Evolutionary conservation across 2,329 filamentous ascomycete genomes (phyloP).

Genomic region (Penicillium sp.): DNA sequence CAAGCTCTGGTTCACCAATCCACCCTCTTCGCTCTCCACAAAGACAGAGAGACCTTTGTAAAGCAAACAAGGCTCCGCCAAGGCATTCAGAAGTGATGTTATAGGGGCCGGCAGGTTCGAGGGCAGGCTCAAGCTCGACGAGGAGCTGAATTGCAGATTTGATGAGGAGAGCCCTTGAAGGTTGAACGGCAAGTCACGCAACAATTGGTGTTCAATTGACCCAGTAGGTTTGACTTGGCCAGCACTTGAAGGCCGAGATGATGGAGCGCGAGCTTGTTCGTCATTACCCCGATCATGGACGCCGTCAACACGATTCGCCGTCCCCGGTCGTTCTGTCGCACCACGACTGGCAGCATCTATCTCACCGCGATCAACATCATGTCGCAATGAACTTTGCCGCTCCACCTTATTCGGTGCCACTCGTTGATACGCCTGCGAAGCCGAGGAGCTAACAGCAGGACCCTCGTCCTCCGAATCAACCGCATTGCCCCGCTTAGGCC

Average conservation of each 20-base stretch:
- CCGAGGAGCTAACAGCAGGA: conserved; percentile 43
- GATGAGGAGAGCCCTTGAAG: conserved; percentile 88
- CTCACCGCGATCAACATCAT: conserved; percentile 22
- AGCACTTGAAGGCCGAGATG: conserved; percentile 34
- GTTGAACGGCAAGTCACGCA: conserved; percentile 86
- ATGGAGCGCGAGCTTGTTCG: conserved; percentile 17
- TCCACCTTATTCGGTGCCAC: conserved; percentile 22
- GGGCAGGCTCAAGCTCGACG: conserved; percentile 73
- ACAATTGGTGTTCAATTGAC: conserved; percentile 65
- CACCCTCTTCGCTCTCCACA: conserved; percentile 76
- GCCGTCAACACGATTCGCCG: conserved; percentile 19
- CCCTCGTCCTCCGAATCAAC: conserved; percentile 37
- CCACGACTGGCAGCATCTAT: conserved; percentile 21
- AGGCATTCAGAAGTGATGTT: conserved; percentile 79
- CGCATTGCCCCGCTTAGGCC: conserved; percentile 22
- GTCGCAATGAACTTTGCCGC: conserved; percentile 27
- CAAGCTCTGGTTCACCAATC: conserved; percentile 88
- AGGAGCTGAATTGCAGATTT: conserved; percentile 73
- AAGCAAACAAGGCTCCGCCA: conserved; percentile 91
- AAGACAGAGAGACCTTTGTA: conserved; percentile 81
- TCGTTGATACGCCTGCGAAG: conserved; percentile 34
- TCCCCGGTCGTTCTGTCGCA: conserved; percentile 18
- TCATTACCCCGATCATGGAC: conserved; percentile 22
- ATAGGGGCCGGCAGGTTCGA: conserved; percentile 78
- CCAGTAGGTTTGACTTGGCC: conserved; percentile 47